Evolutionary conservation across 1,139 yeast species (phyloP).

Genomic region (Pichia sp.): DNA sequence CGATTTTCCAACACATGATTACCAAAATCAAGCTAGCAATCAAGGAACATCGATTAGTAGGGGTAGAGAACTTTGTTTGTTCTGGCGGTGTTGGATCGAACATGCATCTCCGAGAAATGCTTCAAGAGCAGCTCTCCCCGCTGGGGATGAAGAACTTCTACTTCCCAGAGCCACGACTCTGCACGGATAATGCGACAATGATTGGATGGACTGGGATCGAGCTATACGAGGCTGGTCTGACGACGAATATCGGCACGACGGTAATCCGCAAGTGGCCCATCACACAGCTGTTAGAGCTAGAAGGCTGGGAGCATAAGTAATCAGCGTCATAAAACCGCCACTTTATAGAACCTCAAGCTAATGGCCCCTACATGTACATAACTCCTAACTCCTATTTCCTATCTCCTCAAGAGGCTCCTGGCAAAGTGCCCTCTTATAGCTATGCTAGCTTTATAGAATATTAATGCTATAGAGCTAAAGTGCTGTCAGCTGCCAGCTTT

Average conservation of each 20-base stretch:
- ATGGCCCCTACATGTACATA: too few relatives aligned
- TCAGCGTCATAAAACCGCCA: too few relatives aligned
- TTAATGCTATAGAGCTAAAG: too few relatives aligned
- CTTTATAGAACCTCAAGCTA: too few relatives aligned
- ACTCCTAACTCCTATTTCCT: too few relatives aligned
- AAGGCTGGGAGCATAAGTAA: conserved; percentile 54
- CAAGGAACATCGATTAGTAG: conserved; percentile 30
- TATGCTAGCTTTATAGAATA: too few relatives aligned
- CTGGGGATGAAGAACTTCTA: conserved; percentile 32
- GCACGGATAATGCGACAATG: conserved; percentile 96
- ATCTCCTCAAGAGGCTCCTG: too few relatives aligned
- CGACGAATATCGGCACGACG: conserved; percentile 44
- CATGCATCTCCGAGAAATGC: conserved; percentile 42
- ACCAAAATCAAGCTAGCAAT: conserved; percentile 54
- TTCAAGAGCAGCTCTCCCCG: conserved; percentile 32
- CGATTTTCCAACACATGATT: conserved; percentile 64
- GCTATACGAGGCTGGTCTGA: conserved; percentile 49
- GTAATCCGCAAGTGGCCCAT: conserved; percentile 78
- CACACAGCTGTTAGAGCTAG: conserved; percentile 37
- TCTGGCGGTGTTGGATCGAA: conserved; percentile 97
- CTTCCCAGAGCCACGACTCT: conserved; percentile 65
- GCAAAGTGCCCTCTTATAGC: too few relatives aligned
- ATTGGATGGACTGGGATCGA: conserved; percentile 97
- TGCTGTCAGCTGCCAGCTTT: too few relatives aligned
- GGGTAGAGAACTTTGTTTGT: conserved; percentile 49